Conservation (phyloP, 192 early-diverging fungal species). For the Entomortierella parvispora region DNA sequence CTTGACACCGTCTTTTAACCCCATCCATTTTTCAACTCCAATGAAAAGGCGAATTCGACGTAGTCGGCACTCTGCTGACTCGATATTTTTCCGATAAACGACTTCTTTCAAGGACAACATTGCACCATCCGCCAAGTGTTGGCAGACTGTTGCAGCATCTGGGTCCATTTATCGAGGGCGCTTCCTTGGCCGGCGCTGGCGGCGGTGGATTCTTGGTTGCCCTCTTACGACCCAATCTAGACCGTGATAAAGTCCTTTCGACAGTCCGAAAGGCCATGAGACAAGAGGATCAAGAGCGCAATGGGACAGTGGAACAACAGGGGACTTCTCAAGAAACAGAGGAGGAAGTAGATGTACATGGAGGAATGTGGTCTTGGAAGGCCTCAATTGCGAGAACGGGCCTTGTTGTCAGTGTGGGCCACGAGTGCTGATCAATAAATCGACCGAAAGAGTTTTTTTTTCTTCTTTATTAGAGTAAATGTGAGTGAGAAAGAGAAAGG, state of each 20-base stretch:
- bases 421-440: too few relatives aligned
- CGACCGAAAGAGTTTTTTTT: too few relatives aligned
- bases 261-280: conserved; percentile 3
- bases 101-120: conserved; percentile 20
- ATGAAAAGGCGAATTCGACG: conserved; percentile 3
- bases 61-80: conserved; percentile 16
- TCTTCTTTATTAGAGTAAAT: too few relatives aligned
- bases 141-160: conserved; percentile 3
- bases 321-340: neutral
- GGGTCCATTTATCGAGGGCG: conserved; percentile 20
- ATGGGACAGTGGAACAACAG: neutral
- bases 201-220: conserved; percentile 39
- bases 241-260: neutral
- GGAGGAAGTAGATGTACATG: neutral
- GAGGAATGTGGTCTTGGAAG: neutral
- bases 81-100: conserved; percentile 33
- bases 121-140: conserved; percentile 22
- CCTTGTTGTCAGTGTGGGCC: neutral
- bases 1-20: too few relatives aligned
- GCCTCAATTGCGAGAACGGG: neutral
- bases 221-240: conserved; percentile 8
- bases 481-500: too few relatives aligned
- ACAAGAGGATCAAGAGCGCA: neutral
- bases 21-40: neutral
- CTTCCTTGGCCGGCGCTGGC: conserved; percentile 35